Percentiles rank a stretch among this genome's conserved stretches.
Evolutionary conservation across 116 monocot genomes (phyloP).

Genomic region (Trichopus zeylanicus): DNA sequence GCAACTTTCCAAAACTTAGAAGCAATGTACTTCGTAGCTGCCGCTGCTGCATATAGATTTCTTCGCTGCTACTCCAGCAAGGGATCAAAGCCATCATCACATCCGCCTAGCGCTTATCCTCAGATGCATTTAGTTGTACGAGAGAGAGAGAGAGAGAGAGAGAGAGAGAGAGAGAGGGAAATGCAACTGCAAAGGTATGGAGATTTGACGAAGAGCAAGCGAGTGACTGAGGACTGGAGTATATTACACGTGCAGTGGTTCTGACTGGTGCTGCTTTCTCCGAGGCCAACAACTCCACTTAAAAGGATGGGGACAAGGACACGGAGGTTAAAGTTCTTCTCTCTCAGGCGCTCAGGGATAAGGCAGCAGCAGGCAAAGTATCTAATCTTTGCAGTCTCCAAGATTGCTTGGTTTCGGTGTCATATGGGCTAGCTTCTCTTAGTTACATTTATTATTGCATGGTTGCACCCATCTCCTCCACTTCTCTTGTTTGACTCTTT

Average conservation of each 20-base stretch:
- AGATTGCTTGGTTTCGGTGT: too few relatives aligned
- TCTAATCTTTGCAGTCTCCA: too few relatives aligned
- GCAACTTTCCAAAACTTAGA: not conserved
- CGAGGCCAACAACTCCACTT: not conserved
- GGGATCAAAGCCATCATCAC: conserved; percentile 1
- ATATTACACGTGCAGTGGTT: conserved; percentile 8
- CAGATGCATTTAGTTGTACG: too few relatives aligned
- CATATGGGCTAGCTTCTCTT: too few relatives aligned
- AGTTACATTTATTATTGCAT: too few relatives aligned
- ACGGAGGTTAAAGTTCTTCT: not conserved
- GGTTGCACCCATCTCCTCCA: too few relatives aligned
- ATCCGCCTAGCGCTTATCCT: not conserved
- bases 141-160: not conserved
- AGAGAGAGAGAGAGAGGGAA: not conserved
- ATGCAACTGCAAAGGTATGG: too few relatives aligned
- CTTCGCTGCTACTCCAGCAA: not conserved
- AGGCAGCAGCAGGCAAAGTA: not conserved
- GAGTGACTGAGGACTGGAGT: not conserved
- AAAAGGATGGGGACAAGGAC: conserved; percentile 1
- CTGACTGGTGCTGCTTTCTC: not conserved
- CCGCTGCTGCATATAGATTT: too few relatives aligned
- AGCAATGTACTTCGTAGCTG: too few relatives aligned
- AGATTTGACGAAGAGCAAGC: too few relatives aligned
- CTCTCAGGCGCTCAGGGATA: not conserved
- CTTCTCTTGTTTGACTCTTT: too few relatives aligned